A percentile compares a stretch with the other conserved stretches of the same genome.
Conservation (phyloP, 345 rosid genomes). For the Populus euphratica region DNA sequence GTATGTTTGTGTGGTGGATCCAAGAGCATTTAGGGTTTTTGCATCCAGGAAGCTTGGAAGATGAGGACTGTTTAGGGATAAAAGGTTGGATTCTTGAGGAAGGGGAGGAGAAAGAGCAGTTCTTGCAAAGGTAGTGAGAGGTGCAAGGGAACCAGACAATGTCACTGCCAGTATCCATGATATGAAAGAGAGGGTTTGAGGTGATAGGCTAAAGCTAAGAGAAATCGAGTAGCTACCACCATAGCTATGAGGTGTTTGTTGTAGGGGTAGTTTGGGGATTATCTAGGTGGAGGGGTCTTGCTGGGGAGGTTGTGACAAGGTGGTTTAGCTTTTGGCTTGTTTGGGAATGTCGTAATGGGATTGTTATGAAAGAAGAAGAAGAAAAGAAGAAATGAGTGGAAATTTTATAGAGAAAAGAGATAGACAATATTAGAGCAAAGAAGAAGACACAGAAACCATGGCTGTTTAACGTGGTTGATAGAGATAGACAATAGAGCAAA, state of each 20-base stretch:
- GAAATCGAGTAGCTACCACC: slow-evolving; percentile 28
- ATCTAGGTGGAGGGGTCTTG: slow-evolving; percentile 41
- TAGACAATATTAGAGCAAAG: slow-evolving; percentile 2
- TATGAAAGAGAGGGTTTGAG: slow-evolving; percentile 26
- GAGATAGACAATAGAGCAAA: neutral
- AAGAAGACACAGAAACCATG: slow-evolving; percentile 17
- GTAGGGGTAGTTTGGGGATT: slow-evolving; percentile 5
- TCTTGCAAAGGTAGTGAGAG: slow-evolving; percentile 32
- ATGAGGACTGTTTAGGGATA: slow-evolving; percentile 32
- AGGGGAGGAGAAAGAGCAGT: slow-evolving; percentile 24
- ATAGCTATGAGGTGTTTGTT: slow-evolving; percentile 18
- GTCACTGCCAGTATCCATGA: slow-evolving; percentile 33
- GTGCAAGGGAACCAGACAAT: slow-evolving; percentile 48
- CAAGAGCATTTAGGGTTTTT: slow-evolving; percentile 43
- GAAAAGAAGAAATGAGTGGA: neutral
- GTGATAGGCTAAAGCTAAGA: slow-evolving; percentile 33
- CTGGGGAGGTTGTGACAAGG: slow-evolving; percentile 28
- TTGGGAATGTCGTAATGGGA: slow-evolving; percentile 21
- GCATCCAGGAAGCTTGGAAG: slow-evolving; percentile 37
- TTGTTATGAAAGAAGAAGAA: slow-evolving; percentile 15
- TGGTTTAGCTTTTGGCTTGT: slow-evolving; percentile 19
- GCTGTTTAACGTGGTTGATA: neutral
- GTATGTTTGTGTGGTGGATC: slow-evolving; percentile 21
- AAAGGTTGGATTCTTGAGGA: slow-evolving; percentile 19
- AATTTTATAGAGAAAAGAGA: slow-evolving; percentile 8